Percentiles rank a stretch among this genome's conserved stretches.
These are phyloP conservation scores for Phytophthora multivora DNA, from an alignment of 352 stramenopile species.

Conservation along the genomic window DNA sequence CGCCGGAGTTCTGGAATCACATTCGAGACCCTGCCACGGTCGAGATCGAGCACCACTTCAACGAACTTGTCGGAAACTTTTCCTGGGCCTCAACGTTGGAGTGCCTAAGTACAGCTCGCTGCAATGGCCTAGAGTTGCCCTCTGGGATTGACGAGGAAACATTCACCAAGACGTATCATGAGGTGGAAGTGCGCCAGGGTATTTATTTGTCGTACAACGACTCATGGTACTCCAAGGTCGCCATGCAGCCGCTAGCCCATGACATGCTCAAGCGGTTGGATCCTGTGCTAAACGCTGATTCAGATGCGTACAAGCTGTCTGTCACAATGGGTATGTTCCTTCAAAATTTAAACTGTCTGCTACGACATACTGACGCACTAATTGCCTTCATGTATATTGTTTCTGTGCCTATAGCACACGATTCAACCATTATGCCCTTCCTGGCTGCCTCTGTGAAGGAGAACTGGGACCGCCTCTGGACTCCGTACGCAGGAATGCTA, in stretches of 20 bases:
- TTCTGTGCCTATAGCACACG: slow-evolving; percentile 40
- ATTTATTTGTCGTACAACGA: slow-evolving; percentile 79
- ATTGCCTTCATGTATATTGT: background rate
- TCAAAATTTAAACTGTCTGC: background rate
- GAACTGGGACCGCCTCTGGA: slow-evolving; percentile 86
- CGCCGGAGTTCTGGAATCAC: slow-evolving; percentile 60
- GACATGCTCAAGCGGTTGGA: slow-evolving; percentile 77
- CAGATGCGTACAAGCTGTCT: slow-evolving; percentile 58
- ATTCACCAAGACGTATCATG: slow-evolving; percentile 78
- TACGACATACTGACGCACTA: background rate
- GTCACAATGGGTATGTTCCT: slow-evolving; percentile 75
- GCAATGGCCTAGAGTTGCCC: slow-evolving; percentile 75
- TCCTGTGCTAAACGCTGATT: slow-evolving; percentile 40
- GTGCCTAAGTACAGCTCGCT: slow-evolving; percentile 81
- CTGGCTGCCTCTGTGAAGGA: slow-evolving; percentile 68
- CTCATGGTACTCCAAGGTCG: slow-evolving; percentile 82
- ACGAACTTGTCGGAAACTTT: slow-evolving; percentile 74
- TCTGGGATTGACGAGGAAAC: slow-evolving; percentile 66
- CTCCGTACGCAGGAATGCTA: slow-evolving; percentile 81
- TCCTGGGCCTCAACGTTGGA: slow-evolving; percentile 81
- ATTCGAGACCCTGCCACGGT: slow-evolving; percentile 47
- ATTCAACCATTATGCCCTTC: slow-evolving; percentile 89
- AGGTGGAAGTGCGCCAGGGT: slow-evolving; percentile 70
- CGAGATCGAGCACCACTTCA: slow-evolving; percentile 63
- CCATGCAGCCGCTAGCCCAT: slow-evolving; percentile 82